A percentile compares a stretch with the other conserved stretches of the same genome.
Conservation (phyloP, 768 basidiomycete species). For the Hygrophorus russula region DNA sequence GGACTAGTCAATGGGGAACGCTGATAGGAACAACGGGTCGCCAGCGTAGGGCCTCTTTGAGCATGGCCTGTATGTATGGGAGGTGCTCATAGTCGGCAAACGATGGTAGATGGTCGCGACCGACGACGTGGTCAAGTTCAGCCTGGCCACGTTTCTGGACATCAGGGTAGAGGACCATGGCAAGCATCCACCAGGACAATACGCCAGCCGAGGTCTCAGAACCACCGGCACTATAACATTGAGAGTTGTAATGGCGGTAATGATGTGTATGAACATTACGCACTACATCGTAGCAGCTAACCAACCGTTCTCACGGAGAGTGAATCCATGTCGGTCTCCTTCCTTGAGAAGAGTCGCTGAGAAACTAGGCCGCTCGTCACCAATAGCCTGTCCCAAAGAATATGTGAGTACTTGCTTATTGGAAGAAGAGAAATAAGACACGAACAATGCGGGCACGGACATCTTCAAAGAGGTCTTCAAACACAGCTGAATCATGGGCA, state of each 20-base stretch:
- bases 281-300: too few species aligned
- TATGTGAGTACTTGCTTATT: too few species aligned
- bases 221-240: not conserved
- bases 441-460: conserved; percentile 7
- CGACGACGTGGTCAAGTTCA: conserved; percentile 6
- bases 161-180: conserved; percentile 4
- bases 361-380: too few species aligned
- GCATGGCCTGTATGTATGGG: conserved; percentile 4
- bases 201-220: not conserved
- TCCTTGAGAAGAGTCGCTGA: too few species aligned
- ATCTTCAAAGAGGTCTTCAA: conserved; percentile 6
- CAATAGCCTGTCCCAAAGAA: too few species aligned
- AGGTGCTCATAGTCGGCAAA: conserved; percentile 3
- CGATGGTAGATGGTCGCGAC: conserved; percentile 1
- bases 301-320: too few species aligned
- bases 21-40: conserved; percentile 1
- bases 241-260: too few species aligned
- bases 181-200: conserved; percentile 1
- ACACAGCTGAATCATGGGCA: conserved; percentile 7
- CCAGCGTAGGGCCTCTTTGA: conserved; percentile 7
- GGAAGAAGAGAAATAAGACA: not conserved
- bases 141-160: conserved; percentile 3
- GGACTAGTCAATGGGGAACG: conserved; percentile 2
- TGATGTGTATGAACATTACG: too few species aligned
- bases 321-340: too few species aligned